These are phyloP conservation scores for Entomortierella chlamydospora DNA, from an alignment of 192 early-diverging fungal genomes.

Conservation along the genomic window DNA sequence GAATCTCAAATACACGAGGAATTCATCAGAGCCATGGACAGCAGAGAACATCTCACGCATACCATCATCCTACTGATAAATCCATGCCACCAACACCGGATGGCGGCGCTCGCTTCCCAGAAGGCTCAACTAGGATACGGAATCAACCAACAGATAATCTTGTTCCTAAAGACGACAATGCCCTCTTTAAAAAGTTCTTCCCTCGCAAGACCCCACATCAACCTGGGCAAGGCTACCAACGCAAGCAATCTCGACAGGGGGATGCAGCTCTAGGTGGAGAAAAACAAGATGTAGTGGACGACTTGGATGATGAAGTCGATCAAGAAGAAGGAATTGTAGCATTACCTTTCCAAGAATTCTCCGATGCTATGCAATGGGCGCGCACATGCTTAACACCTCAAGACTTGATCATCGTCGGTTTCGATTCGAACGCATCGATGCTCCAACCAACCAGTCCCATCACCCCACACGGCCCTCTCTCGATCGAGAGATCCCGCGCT, in stretches of 20 bases:
- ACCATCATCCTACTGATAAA: background rate
- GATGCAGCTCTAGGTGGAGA: background rate
- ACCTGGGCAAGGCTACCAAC: constrained; percentile 8
- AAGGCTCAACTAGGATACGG: background rate
- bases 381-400: constrained; percentile 33
- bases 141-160: background rate
- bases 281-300: background rate
- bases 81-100: constrained; percentile 24
- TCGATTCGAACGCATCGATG: constrained; percentile 11
- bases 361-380: constrained; percentile 38
- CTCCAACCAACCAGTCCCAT: background rate
- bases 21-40: background rate
- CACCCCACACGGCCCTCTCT: background rate
- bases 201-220: constrained; percentile 23
- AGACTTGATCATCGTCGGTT: constrained; percentile 41
- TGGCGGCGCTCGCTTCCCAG: background rate
- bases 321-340: constrained; percentile 28
- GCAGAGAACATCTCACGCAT: background rate
- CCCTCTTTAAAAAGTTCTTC: constrained; percentile 38
- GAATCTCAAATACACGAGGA: constrained; percentile 39
- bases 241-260: constrained; percentile 2
- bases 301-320: background rate
- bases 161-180: constrained; percentile 28
- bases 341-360: constrained; percentile 31
- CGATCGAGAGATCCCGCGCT: constrained; percentile 7